Conservation (phyloP, 2,329 filamentous ascomycete genomes). For the Cladophialophora exuberans region DNA sequence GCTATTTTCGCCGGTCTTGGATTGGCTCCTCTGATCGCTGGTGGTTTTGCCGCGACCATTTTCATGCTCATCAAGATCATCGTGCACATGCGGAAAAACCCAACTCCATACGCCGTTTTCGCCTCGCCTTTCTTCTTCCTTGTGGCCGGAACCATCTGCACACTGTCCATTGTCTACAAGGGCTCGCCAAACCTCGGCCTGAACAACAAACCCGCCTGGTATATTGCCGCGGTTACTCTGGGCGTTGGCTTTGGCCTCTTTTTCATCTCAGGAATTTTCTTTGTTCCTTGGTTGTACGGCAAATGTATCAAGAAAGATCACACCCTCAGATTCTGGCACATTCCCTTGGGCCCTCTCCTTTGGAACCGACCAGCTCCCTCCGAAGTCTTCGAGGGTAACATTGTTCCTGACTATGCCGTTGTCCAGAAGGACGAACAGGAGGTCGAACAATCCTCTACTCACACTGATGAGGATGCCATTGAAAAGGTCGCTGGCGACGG, state of each 20-base stretch:
- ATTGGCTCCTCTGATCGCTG: slow-evolving; percentile 72
- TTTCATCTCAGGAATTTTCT: slow-evolving; percentile 67
- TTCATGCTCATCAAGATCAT: slow-evolving; percentile 73
- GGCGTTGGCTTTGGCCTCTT: slow-evolving; percentile 65
- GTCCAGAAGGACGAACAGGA: slow-evolving; percentile 65
- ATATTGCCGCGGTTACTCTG: slow-evolving; percentile 67
- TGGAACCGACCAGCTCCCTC: slow-evolving; percentile 61
- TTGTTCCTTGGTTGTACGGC: slow-evolving; percentile 70
- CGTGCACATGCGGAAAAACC: slow-evolving; percentile 73
- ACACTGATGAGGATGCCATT: neutral
- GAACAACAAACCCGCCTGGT: slow-evolving; percentile 68
- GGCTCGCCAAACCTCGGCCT: slow-evolving; percentile 71
- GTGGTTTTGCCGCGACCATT: slow-evolving; percentile 66
- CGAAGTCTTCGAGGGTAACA: slow-evolving; percentile 54
- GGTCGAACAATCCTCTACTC: slow-evolving; percentile 11
- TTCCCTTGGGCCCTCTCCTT: slow-evolving; percentile 66
- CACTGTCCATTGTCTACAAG: slow-evolving; percentile 79
- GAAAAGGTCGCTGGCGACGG: slow-evolving; percentile 33
- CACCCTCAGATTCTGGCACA: slow-evolving; percentile 65
- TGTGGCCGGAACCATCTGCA: slow-evolving; percentile 71
- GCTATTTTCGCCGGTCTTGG: slow-evolving; percentile 72
- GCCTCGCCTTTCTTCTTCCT: slow-evolving; percentile 78
- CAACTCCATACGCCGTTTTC: slow-evolving; percentile 72
- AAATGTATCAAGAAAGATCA: slow-evolving; percentile 71
- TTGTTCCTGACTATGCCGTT: slow-evolving; percentile 76